Conservation (phyloP, 371 early-diverging fungal species). For the Circinella minor region DNA sequence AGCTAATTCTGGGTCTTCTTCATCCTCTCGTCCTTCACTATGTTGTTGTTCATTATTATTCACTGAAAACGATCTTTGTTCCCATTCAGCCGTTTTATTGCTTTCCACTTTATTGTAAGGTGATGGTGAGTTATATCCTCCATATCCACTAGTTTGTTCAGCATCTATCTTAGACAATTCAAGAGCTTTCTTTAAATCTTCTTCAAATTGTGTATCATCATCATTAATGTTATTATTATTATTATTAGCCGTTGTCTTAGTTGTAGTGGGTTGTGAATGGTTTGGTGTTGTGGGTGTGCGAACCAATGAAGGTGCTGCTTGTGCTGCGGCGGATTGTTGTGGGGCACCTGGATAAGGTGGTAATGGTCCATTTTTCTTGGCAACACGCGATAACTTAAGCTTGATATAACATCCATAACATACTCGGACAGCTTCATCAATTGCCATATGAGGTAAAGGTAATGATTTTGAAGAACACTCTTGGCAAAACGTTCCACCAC, state of each 20-base stretch:
- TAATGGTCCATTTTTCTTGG: slow-evolving; percentile 13
- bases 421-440: slow-evolving; percentile 89
- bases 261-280: slow-evolving; percentile 15
- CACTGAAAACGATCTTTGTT: background rate
- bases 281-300: slow-evolving; percentile 12
- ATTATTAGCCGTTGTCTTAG: background rate
- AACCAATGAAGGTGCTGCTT: slow-evolving; percentile 23
- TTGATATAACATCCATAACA: slow-evolving; percentile 89
- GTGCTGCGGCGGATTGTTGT: slow-evolving; percentile 8
- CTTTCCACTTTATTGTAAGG: slow-evolving; percentile 12
- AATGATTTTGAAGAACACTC: slow-evolving; percentile 87
- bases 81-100: background rate
- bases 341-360: slow-evolving; percentile 2
- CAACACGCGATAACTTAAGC: slow-evolving; percentile 53
- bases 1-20: slow-evolving; percentile 86
- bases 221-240: background rate
- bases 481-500: slow-evolving; percentile 92
- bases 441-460: slow-evolving; percentile 84
- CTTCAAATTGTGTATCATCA: slow-evolving; percentile 68
- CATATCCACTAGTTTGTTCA: slow-evolving; percentile 36
- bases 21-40: slow-evolving; percentile 39
- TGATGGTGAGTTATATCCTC: slow-evolving; percentile 12
- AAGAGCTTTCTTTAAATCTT: slow-evolving; percentile 87
- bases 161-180: slow-evolving; percentile 83
- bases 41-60: background rate